Percentiles rank a stretch among this genome's conserved stretches.
Conservation (phyloP, 2,329 filamentous ascomycete genomes). For the Alternaria tenuissima region DNA sequence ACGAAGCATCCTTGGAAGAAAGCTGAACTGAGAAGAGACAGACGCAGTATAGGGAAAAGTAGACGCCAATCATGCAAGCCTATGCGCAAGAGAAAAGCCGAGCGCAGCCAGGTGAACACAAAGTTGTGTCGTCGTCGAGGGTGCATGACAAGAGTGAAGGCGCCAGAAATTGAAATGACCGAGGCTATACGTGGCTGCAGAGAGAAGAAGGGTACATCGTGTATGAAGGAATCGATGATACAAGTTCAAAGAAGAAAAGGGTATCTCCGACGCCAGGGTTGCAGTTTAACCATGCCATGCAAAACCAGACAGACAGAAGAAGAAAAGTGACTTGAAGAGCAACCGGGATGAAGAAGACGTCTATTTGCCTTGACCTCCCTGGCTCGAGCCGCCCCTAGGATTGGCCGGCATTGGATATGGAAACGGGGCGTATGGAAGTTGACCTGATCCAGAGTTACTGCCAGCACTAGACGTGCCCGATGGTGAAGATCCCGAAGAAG, state of each 20-base stretch:
- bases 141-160: conserved; percentile 6
- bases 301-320: not conserved
- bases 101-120: conserved; percentile 12
- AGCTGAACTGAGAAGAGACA: conserved; percentile 7
- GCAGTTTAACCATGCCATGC: conserved; percentile 14
- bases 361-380: conserved; percentile 33
- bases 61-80: conserved; percentile 20
- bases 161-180: not conserved
- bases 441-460: conserved; percentile 38
- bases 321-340: not conserved
- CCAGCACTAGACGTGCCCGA: conserved; percentile 44
- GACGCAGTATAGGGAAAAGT: not conserved
- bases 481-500: conserved; percentile 45
- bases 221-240: conserved; percentile 2
- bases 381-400: conserved; percentile 30
- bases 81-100: conserved; percentile 4
- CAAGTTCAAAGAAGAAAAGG: conserved; percentile 11
- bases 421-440: conserved; percentile 49
- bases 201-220: not conserved
- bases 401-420: conserved; percentile 48
- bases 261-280: conserved; percentile 20
- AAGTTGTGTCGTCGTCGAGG: conserved; percentile 2
- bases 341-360: conserved; percentile 12
- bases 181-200: not conserved
- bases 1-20: not conserved